Evolutionary conservation across 1,284 basidiomycete species (phyloP).

Genomic region (Malassezia restricta): DNA sequence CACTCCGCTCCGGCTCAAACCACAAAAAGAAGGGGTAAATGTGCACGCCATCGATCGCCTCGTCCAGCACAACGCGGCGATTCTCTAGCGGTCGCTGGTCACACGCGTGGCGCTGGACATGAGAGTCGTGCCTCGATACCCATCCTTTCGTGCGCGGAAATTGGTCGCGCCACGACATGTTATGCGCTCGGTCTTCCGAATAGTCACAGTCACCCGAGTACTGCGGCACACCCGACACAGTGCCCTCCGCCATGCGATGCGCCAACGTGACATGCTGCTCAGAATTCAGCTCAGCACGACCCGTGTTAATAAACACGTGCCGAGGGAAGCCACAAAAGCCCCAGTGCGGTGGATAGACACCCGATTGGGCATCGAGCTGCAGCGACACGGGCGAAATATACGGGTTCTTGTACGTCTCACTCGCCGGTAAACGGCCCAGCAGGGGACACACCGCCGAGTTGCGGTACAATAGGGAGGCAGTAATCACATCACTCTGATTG

Average conservation of each 20-base stretch:
- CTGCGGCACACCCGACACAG: slow-evolving; percentile 18
- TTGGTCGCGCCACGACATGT: slow-evolving; percentile 22
- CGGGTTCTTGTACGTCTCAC: slow-evolving; percentile 36
- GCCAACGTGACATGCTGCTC: slow-evolving; percentile 42
- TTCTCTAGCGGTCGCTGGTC: slow-evolving; percentile 16
- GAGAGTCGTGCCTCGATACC: not conserved
- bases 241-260: slow-evolving; percentile 32
- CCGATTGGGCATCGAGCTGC: slow-evolving; percentile 24
- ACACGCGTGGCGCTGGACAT: not conserved
- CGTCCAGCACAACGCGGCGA: slow-evolving; percentile 30
- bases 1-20: slow-evolving; percentile 33
- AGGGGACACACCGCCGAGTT: slow-evolving; percentile 38
- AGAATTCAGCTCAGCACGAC: slow-evolving; percentile 32
- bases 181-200: slow-evolving; percentile 15
- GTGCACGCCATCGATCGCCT: slow-evolving; percentile 35
- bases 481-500: slow-evolving; percentile 32
- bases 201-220: slow-evolving; percentile 23
- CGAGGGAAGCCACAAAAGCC: slow-evolving; percentile 36
- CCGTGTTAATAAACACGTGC: slow-evolving; percentile 28
- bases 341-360: slow-evolving; percentile 24
- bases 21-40: slow-evolving; percentile 38
- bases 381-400: slow-evolving; percentile 39
- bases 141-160: slow-evolving; percentile 19
- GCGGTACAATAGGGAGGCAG: slow-evolving; percentile 26
- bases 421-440: slow-evolving; percentile 31